Evolutionary conservation across 768 basidiomycete species (phyloP).

Genomic region (Russula vinacea): DNA sequence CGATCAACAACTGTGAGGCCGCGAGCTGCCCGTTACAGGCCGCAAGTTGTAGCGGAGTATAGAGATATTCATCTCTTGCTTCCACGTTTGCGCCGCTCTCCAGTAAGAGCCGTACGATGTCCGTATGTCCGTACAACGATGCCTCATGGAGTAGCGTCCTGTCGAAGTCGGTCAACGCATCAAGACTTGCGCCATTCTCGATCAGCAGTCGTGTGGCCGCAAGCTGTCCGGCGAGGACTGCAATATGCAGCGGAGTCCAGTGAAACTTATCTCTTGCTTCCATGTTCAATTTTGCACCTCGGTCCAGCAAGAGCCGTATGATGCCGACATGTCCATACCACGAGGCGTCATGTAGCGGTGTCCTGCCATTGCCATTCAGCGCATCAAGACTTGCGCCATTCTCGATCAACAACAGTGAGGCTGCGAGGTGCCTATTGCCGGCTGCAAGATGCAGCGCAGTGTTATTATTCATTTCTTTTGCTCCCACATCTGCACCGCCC

Average conservation of each 20-base stretch:
- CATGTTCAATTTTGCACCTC: background rate
- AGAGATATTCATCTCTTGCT: background rate
- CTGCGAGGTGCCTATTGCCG: background rate
- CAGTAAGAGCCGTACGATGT: background rate
- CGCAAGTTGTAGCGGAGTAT: background rate
- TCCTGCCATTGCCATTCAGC: background rate
- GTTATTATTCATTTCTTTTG: background rate
- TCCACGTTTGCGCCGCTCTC: background rate
- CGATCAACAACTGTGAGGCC: background rate
- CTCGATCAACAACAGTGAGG: background rate
- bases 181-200: background rate
- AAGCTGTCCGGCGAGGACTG: no score
- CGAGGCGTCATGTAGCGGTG: background rate
- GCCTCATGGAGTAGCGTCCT: background rate
- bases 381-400: background rate
- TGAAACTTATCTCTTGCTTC: background rate
- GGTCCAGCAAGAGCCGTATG: background rate
- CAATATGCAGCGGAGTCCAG: background rate
- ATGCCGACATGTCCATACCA: background rate
- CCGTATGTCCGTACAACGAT: background rate
- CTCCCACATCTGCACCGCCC: background rate
- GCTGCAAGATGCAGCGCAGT: background rate
- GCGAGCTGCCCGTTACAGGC: background rate
- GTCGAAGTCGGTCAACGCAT: background rate
- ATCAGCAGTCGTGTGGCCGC: background rate